These are phyloP conservation scores for Beauveria caledonica DNA, from an alignment of 2,329 filamentous ascomycete species.

Conservation along the genomic window DNA sequence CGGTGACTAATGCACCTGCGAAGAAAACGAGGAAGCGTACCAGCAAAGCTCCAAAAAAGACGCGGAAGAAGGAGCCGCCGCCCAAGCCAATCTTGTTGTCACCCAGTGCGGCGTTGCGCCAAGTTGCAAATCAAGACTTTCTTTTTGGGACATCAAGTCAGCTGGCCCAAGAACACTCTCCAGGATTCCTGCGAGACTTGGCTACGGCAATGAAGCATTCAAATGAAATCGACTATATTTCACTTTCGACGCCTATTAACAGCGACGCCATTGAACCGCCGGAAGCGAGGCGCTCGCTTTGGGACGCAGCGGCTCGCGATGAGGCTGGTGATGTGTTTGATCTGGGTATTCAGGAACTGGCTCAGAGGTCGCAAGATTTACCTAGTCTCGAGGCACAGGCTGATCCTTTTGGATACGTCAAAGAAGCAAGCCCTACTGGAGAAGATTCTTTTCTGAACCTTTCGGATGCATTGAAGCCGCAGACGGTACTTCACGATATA, in stretches of 20 bases:
- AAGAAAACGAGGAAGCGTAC: slow-evolving; percentile 23
- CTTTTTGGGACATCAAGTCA: slow-evolving; percentile 85
- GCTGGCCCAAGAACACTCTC: slow-evolving; percentile 64
- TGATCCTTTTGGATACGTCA: slow-evolving; percentile 34
- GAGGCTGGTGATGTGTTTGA: slow-evolving; percentile 55
- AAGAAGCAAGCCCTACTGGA: slow-evolving; percentile 11
- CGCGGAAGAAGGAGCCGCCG: slow-evolving; percentile 31
- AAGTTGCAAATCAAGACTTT: slow-evolving; percentile 63
- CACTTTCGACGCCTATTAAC: slow-evolving; percentile 31
- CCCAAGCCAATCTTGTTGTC: slow-evolving; percentile 53
- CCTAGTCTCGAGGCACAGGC: slow-evolving; percentile 17
- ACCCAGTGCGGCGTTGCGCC: slow-evolving; percentile 57
- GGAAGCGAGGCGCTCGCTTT: slow-evolving; percentile 42
- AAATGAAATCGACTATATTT: slow-evolving; percentile 34
- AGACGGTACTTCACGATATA: background rate
- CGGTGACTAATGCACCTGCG: background rate
- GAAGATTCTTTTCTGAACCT: slow-evolving; percentile 18
- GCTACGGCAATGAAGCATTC: slow-evolving; percentile 55
- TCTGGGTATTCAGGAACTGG: slow-evolving; percentile 52
- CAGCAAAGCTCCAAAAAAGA: slow-evolving; percentile 23
- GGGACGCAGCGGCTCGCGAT: slow-evolving; percentile 63
- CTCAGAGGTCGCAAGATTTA: slow-evolving; percentile 30
- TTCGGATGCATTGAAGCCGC: slow-evolving; percentile 18
- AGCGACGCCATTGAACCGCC: slow-evolving; percentile 29
- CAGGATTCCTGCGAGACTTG: slow-evolving; percentile 53